A percentile compares a stretch with the other conserved stretches of the same genome.
Conservation (phyloP, 768 basidiomycete genomes). For the Pilatotrama ljubarskyi region DNA sequence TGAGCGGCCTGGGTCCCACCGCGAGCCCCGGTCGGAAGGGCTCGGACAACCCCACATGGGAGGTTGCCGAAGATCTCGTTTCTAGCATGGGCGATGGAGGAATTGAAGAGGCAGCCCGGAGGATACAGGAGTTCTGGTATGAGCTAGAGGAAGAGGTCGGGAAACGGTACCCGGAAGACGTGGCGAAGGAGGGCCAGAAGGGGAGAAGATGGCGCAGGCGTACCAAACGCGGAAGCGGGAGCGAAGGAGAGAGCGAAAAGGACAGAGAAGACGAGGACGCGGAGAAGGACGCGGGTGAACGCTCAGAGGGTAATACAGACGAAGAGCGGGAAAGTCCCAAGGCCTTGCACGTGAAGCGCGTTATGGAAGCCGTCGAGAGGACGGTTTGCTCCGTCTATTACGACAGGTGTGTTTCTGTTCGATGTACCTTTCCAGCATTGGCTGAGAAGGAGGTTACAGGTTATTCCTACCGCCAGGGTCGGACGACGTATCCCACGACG, state of each 20-base stretch:
- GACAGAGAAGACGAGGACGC: conserved; percentile 20
- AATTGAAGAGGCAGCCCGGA: conserved; percentile 51
- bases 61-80: conserved; percentile 15
- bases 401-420: conserved; percentile 58
- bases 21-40: conserved; percentile 10
- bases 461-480: conserved; percentile 73
- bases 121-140: conserved; percentile 72
- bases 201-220: conserved; percentile 34
- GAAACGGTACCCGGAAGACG: conserved; percentile 27
- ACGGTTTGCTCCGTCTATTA: conserved; percentile 76
- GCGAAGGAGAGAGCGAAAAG: conserved; percentile 18
- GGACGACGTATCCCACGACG: conserved; percentile 87
- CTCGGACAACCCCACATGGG: conserved; percentile 5
- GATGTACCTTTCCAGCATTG: neutral
- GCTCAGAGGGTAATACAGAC: conserved; percentile 31
- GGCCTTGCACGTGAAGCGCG: conserved; percentile 47
- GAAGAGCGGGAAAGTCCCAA: conserved; percentile 41
- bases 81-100: conserved; percentile 34
- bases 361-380: conserved; percentile 75
- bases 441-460: conserved; percentile 37
- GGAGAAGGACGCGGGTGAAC: conserved; percentile 19
- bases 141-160: conserved; percentile 65
- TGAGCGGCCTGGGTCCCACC: conserved; percentile 9
- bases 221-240: conserved; percentile 16
- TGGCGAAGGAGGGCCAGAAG: conserved; percentile 20